A percentile compares a stretch with the other conserved stretches of the same genome.
phyloP scores from a whole-genome alignment of 345 rosid genomes.

The Lumnitzera littorea region DNA sequence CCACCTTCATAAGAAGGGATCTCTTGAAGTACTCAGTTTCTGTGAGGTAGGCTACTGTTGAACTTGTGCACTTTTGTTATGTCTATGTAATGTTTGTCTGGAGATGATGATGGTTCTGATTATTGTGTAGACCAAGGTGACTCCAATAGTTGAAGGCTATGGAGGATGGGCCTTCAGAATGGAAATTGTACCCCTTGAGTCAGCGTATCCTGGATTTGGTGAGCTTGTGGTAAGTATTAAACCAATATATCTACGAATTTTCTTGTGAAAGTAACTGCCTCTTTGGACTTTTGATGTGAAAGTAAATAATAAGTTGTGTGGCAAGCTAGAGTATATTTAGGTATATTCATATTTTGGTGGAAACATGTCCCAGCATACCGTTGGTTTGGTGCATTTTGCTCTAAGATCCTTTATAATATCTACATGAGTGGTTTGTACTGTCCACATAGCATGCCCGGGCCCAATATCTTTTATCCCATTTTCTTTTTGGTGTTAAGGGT shows the following conservation, averaged over 20 bases:
- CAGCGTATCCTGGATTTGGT: constrained; percentile 98
- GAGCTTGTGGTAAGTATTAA: constrained; percentile 72
- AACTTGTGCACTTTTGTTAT: not conserved
- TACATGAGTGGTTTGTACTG: too few species aligned
- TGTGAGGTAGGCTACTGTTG: constrained; percentile 60
- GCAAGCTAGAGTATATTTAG: not conserved
- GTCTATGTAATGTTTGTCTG: not conserved
- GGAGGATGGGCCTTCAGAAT: constrained; percentile 96
- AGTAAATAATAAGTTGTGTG: not conserved
- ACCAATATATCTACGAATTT: not conserved
- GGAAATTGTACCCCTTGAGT: constrained; percentile 96
- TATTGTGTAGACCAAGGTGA: constrained; percentile 77
- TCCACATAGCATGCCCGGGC: too few species aligned
- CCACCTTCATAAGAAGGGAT: constrained; percentile 68
- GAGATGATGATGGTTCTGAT: constrained; percentile 3
- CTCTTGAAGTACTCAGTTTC: constrained; percentile 83
- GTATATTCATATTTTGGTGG: not conserved
- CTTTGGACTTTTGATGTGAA: not conserved
- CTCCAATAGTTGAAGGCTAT: constrained; percentile 95
- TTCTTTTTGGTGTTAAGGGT: too few species aligned
- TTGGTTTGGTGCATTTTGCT: too few species aligned
- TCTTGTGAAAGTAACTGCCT: not conserved
- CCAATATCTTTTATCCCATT: too few species aligned
- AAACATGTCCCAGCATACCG: too few species aligned
- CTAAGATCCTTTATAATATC: not conserved